Evolutionary conservation across 495 filamentous ascomycete species (phyloP), one percentile per base, ranked within the genome.

Genomic region (Lepidopterella palustris): DNA sequence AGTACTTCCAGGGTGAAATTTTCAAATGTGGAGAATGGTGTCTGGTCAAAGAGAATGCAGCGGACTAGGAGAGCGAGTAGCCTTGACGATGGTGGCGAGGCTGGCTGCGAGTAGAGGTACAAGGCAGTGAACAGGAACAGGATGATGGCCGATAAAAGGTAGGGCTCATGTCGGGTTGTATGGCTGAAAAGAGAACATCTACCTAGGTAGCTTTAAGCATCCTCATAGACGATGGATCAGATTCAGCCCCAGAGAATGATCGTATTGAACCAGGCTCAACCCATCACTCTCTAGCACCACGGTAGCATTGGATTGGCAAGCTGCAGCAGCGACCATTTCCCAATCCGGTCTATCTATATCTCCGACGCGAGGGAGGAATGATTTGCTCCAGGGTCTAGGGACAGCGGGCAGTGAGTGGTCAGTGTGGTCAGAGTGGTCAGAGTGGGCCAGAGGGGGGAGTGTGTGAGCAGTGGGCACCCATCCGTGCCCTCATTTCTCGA

Each of bases 301-400:
- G 56, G 64, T 67, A 63, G 64, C 64, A 67, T 67, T 67, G 64
- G 64, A 67, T 67, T 67, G 64, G 64, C 60, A 63, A 63, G 64
- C 64, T 67, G 64, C 64, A 67, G 64, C 42, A 67, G 63, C 63
- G 57, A 67, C 64, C 60, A 67, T 58, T 60, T 60, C 64, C 64
- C 64, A 61, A 67, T 59, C 32, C 57, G 64, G 64, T 57, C 27
- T 26, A 40, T 63, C 57, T 67, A 63, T 67, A 67, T 67, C 64
- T 63, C 64, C 64, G 64, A 67, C 40, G 64, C 53, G 60, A 67
- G 64, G 64, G 64, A 67, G 60, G 29, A 42, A 50, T 59, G 64
- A 61, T 67, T 60, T 67, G 60, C 60, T 23, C 64, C 52, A 55
- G 64, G 64, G 64, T 57, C 59, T 56, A 61, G 60, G 64, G 60